Percentiles rank a stretch among this genome's conserved stretches.
phyloP scores from a whole-genome alignment of 345 rosid species.

The Chamaenerion angustifolium region DNA sequence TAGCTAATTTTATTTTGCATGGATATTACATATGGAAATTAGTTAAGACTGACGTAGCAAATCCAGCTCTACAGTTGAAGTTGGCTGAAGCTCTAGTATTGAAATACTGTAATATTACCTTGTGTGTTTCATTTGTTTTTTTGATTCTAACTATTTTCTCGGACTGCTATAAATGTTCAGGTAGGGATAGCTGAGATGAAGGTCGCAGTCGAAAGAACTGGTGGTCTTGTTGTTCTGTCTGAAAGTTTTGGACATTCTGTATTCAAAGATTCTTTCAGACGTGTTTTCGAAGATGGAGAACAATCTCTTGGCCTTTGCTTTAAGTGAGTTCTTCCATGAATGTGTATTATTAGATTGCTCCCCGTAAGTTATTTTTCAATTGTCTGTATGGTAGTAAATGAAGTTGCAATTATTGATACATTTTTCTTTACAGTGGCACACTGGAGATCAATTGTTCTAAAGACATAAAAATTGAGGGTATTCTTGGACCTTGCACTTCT shows the following conservation, averaged over 20 bases:
- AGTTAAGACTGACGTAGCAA: too few relatives aligned
- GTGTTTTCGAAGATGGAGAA: constrained; percentile 83
- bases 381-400: not conserved
- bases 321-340: constrained; percentile 40
- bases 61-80: too few relatives aligned
- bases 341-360: not conserved
- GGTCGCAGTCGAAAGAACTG: constrained; percentile 88
- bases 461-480: constrained; percentile 90
- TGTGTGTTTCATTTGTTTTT: too few relatives aligned
- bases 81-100: too few relatives aligned
- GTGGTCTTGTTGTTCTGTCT: constrained; percentile 90
- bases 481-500: constrained; percentile 93
- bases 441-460: constrained; percentile 87
- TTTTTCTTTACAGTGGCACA: constrained; percentile 44
- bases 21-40: too few relatives aligned
- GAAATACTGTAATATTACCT: too few relatives aligned
- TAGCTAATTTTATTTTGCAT: too few relatives aligned
- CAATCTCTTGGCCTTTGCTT: constrained; percentile 91
- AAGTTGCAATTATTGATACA: not conserved
- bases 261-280: constrained; percentile 89
- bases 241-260: constrained; percentile 99
- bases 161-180: constrained; percentile 17
- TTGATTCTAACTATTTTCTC: too few relatives aligned
- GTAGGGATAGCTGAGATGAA: constrained; percentile 99
- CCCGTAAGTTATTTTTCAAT: not conserved